These are phyloP conservation scores for Cnidoscolus chayamansa DNA, from an alignment of 441 rosid species.

Conservation along the genomic window DNA sequence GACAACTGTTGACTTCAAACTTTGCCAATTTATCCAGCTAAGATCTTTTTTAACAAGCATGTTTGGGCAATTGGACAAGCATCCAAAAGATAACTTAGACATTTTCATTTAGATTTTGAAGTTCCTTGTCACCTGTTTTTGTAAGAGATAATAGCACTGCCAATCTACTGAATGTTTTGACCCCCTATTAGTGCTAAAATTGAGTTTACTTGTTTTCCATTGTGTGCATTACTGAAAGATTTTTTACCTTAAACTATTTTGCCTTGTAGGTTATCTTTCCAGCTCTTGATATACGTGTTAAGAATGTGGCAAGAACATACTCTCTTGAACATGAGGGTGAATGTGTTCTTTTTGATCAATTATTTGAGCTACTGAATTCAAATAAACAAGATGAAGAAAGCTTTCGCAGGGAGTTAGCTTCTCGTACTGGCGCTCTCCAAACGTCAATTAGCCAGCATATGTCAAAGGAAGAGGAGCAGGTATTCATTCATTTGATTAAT, in stretches of 20 bases:
- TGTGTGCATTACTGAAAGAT: not conserved
- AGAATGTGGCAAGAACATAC: slow-evolving; percentile 90
- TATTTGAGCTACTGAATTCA: slow-evolving; percentile 68
- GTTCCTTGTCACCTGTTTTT: not conserved
- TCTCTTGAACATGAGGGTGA: slow-evolving; percentile 90
- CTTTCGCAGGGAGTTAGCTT: slow-evolving; percentile 70
- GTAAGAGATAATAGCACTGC: not conserved
- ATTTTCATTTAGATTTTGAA: not conserved
- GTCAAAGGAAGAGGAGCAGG: slow-evolving; percentile 99
- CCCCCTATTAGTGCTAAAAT: not conserved
- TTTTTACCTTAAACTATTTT: slow-evolving; percentile 18
- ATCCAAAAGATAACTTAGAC: not conserved
- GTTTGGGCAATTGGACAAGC: not conserved
- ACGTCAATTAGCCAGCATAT: slow-evolving; percentile 90
- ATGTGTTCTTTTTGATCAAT: slow-evolving; percentile 69
- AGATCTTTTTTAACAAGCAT: not conserved
- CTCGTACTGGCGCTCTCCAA: slow-evolving; percentile 83
- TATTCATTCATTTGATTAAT: slow-evolving; percentile 17
- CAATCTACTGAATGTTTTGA: not conserved
- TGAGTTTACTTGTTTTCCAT: not conserved
- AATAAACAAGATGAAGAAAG: slow-evolving; percentile 53
- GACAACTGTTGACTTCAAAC: not conserved
- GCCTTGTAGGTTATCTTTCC: slow-evolving; percentile 72
- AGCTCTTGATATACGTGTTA: slow-evolving; percentile 88
- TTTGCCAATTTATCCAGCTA: not conserved